A percentile compares a stretch with the other conserved stretches of the same genome.
Evolutionary conservation across 257 asterid species (phyloP).

Genomic region (Nicotiana tabacum): DNA sequence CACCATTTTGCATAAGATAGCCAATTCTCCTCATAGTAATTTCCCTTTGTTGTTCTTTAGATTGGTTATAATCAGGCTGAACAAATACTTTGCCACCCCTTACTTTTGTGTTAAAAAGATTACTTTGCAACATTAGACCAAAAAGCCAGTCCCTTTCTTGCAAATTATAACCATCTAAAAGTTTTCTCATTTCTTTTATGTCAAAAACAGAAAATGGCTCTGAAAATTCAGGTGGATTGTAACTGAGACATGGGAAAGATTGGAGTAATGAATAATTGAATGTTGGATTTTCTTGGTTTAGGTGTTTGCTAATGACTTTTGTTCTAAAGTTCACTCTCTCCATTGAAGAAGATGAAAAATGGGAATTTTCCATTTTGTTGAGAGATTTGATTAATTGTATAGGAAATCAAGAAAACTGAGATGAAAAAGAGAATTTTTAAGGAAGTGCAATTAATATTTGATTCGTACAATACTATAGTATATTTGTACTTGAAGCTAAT

Average conservation of each 20-base stretch:
- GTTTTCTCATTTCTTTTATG: conserved; percentile 51
- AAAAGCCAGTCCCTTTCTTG: conserved; percentile 83
- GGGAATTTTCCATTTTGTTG: background rate
- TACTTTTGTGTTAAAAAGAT: conserved; percentile 57
- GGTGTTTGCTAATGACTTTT: conserved; percentile 55
- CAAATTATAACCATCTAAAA: conserved; percentile 73
- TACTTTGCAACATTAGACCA: conserved; percentile 62
- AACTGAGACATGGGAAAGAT: conserved; percentile 62
- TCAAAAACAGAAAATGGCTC: conserved; percentile 50
- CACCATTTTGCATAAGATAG: conserved; percentile 65
- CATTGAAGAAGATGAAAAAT: conserved; percentile 26
- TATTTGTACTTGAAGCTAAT: no score
- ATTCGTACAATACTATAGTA: no score
- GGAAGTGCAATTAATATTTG: background rate
- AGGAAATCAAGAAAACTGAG: background rate
- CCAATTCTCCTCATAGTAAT: conserved; percentile 81
- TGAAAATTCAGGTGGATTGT: conserved; percentile 70
- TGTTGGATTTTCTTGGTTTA: conserved; percentile 25
- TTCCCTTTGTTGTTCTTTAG: conserved; percentile 97
- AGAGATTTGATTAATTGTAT: background rate
- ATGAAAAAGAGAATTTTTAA: no score
- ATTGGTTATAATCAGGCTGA: conserved; percentile 76
- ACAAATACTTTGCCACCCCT: conserved; percentile 82
- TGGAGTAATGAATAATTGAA: conserved; percentile 18
- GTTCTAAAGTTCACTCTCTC: conserved; percentile 64